Evolutionary conservation across 2,329 filamentous ascomycete species (phyloP).

Genomic region (Ascochyta rabiei): DNA sequence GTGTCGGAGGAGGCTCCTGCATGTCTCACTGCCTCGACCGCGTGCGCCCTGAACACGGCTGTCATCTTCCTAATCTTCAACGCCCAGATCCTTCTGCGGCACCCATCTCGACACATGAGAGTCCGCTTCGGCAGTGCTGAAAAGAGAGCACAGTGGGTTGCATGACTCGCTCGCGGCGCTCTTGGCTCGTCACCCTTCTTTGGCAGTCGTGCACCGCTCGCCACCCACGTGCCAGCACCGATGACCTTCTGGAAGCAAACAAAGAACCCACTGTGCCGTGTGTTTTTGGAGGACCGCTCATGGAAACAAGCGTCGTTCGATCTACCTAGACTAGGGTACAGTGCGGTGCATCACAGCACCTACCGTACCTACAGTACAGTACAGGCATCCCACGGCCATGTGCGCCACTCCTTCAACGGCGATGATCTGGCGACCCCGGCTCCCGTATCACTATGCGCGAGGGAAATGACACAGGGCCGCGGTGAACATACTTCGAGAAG

Average conservation of each 20-base stretch:
- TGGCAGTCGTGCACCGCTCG: slow-evolving; percentile 6
- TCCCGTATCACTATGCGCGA: slow-evolving; percentile 20
- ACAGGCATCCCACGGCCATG: slow-evolving; percentile 7
- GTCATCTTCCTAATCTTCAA: slow-evolving; percentile 24
- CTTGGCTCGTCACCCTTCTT: slow-evolving; percentile 1
- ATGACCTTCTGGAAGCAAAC: slow-evolving; percentile 27
- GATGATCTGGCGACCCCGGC: slow-evolving; percentile 37
- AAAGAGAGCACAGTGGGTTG: neutral
- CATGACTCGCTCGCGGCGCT: neutral
- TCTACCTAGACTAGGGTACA: slow-evolving; percentile 15
- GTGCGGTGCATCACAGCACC: too few relatives aligned
- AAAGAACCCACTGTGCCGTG: slow-evolving; percentile 2
- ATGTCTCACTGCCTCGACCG: slow-evolving; percentile 35
- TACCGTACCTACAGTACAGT: neutral
- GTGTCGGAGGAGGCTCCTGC: slow-evolving; percentile 25
- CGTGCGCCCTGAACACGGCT: slow-evolving; percentile 19
- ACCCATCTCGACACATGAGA: slow-evolving; percentile 5
- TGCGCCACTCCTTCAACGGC: slow-evolving; percentile 42
- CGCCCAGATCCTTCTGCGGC: slow-evolving; percentile 8
- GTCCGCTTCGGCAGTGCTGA: slow-evolving; percentile 1
- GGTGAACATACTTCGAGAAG: slow-evolving; percentile 41
- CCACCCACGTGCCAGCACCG: slow-evolving; percentile 23
- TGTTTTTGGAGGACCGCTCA: slow-evolving; percentile 23
- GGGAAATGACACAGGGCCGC: slow-evolving; percentile 30
- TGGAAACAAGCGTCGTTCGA: slow-evolving; percentile 43